Evolutionary conservation across 352 stramenopile genomes (phyloP), one percentile per base, ranked within the genome.

Genomic region (Paralagenidium karlingii): DNA sequence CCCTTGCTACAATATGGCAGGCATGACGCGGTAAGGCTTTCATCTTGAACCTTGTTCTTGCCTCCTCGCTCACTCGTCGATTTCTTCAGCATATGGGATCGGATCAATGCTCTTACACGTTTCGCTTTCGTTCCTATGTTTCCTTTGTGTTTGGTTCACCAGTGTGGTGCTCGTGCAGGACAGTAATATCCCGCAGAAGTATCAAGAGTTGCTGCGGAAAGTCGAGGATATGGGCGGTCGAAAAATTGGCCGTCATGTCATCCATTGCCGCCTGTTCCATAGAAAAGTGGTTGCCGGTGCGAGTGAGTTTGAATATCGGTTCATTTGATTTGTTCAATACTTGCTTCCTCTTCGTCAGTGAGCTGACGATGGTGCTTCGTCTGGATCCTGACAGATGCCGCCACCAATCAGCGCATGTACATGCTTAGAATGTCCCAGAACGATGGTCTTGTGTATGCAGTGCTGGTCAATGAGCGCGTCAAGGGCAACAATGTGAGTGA

Each of bases 401-500:
- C 83, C 59, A 61, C 56, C 40, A 91, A 88, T 63, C 77, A 91
- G 61, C 77, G 77, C 57, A 91, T 91, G 77, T 87, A 84, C 63
- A 83, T 91, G 71, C 58, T 91, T 38, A 55, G 77, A n/a, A 88
- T 87, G 74, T 88, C 74, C 8, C 77, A 91, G 46, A 88, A 85
- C 47, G 73, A 91, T 40, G 77, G 86, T 45, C 51, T 86, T 22
- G 69, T 91, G 44, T 91, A 88, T 55, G 74, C 77, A 1, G 75
- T 86, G 40, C 57, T 91, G 15, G 68, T 68, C 26, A 91, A 91
- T 49, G 77, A 91, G 49, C 74, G 70, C 28, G 53, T 64, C 19
- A 80, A 82, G 48, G 51, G 51, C 34, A 33, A 67, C 7, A 49
- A 47, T 10, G 44, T 62, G 24, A 82, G 69, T 38, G 73, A 87